Base-by-base conservation (phyloP, 2,329 filamentous ascomycete genomes). In the Fusarium buharicum region DNA sequence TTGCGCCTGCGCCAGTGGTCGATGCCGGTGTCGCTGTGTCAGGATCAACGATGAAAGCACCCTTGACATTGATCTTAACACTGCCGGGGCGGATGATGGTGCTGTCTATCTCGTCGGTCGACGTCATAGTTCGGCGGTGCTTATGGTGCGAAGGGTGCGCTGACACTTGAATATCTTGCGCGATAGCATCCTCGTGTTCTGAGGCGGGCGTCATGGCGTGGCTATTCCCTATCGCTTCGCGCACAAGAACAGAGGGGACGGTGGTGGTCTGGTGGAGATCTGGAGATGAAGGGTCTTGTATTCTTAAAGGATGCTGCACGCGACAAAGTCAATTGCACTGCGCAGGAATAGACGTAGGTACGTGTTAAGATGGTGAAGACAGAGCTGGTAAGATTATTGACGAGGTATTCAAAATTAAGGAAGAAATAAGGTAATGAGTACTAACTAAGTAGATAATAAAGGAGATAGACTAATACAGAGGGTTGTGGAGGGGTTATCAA, bases 51-150 rank as follows among this genome's bases (percentile, higher is more conserved):
- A 99, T 98, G 73, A 97, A 97, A 34, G 95, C 95, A 72, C 94
- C 95, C 75, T 93, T 88, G 65, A 98, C 94, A 75, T 99, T 98
- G 80, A 99, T 98, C 78, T 91, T 90, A 72, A 97, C 93, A 13
- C 90, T 85, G 20, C 86, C 86, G 3, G 86, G 86, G 68, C 85
- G 84, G 50, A 79, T 84, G 70, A 89, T 84, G 44, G 84, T 84
- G 69, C 79, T 85, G 74, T 86, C 82, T 52, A 87, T 86, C 74
- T 86, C 84, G 67, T 84, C 80, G 11, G 81, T 82, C 61, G 79
- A 81, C 31, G 81, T 85, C 73, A 74, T 74, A 24, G 74, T 74
- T 39, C 73, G 68, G 34, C 68, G 68, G 45, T 52, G 59, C 58
- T 70, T 69, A 22, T 59, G 57, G 5, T 53, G 53, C 24, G 49